phyloP scores from a whole-genome alignment of 2,329 filamentous ascomycete genomes.

The Alternaria angustiovoidea region DNA sequence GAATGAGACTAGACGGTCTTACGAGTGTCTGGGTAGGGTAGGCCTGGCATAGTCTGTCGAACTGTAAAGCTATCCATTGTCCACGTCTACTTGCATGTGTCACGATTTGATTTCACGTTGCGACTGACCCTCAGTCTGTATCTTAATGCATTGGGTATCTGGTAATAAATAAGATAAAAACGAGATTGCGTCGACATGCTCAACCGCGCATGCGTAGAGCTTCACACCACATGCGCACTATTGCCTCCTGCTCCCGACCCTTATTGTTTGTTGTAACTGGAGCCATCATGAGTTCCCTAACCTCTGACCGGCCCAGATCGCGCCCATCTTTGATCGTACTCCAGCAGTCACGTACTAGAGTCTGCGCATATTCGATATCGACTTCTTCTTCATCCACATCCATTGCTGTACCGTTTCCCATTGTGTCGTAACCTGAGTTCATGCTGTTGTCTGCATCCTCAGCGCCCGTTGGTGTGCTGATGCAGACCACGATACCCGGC shows the following conservation, averaged over 20 bases:
- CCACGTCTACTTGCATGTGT: background rate
- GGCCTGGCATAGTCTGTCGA: slow-evolving; percentile 10
- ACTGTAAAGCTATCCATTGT: slow-evolving; percentile 4
- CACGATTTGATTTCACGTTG: background rate
- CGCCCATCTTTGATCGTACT: slow-evolving; percentile 27
- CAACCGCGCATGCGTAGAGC: slow-evolving; percentile 38
- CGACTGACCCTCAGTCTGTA: background rate
- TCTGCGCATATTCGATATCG: slow-evolving; percentile 36
- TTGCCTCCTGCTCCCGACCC: slow-evolving; percentile 28
- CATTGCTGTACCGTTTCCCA: slow-evolving; percentile 4
- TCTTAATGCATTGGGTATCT: background rate
- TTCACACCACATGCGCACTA: slow-evolving; percentile 47
- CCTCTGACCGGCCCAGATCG: slow-evolving; percentile 37
- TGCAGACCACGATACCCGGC: slow-evolving; percentile 42
- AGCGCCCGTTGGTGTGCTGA: slow-evolving; percentile 27
- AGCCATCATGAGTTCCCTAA: slow-evolving; percentile 39
- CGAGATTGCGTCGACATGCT: slow-evolving; percentile 1
- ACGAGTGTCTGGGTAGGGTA: slow-evolving; percentile 10
- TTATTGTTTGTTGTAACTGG: slow-evolving; percentile 7
- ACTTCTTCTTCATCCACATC: slow-evolving; percentile 13
- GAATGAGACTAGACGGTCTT: slow-evolving; percentile 14
- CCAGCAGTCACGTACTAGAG: slow-evolving; percentile 39
- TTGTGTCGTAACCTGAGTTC: background rate
- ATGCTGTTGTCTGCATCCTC: slow-evolving; percentile 11
- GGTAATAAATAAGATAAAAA: background rate